Evolutionary conservation across 441 rosid genomes (phyloP).

Genomic region (Hypseocharis bilobata): DNA sequence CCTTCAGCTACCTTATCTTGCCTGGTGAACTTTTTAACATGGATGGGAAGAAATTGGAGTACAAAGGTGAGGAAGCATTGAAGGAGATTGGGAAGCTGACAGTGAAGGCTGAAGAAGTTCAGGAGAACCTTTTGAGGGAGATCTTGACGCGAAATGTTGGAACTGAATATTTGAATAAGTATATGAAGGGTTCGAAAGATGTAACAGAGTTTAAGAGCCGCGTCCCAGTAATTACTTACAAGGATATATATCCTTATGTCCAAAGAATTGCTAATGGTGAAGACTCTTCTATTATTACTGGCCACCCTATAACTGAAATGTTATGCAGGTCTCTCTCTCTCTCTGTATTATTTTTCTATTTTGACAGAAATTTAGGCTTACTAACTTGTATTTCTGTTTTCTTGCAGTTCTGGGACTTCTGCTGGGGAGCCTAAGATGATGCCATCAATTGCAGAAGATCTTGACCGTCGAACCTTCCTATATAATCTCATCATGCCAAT

Average conservation of each 20-base stretch:
- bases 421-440: slow-evolving; percentile 78
- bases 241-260: slow-evolving; percentile 59
- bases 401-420: slow-evolving; percentile 81
- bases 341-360: slow-evolving; percentile 3
- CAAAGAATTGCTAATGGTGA: slow-evolving; percentile 77
- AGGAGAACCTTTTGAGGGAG: slow-evolving; percentile 46
- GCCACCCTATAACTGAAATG: slow-evolving; percentile 60
- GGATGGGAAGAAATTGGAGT: slow-evolving; percentile 54
- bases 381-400: slow-evolving; percentile 16
- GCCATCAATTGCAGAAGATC: slow-evolving; percentile 77
- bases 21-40: slow-evolving; percentile 24
- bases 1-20: slow-evolving; percentile 9
- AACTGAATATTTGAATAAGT: slow-evolving; percentile 60
- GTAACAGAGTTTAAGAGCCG: slow-evolving; percentile 41
- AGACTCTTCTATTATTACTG: slow-evolving; percentile 61
- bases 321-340: slow-evolving; percentile 58
- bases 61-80: slow-evolving; percentile 57
- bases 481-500: slow-evolving; percentile 82
- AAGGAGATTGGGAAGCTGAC: slow-evolving; percentile 67
- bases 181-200: slow-evolving; percentile 49
- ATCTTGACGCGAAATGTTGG: slow-evolving; percentile 48
- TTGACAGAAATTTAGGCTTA: not conserved
- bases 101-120: slow-evolving; percentile 52
- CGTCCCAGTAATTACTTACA: slow-evolving; percentile 64
- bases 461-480: slow-evolving; percentile 76